Conservation (phyloP, 2,329 filamentous ascomycete species). For the Verticillium zaregamsianum region DNA sequence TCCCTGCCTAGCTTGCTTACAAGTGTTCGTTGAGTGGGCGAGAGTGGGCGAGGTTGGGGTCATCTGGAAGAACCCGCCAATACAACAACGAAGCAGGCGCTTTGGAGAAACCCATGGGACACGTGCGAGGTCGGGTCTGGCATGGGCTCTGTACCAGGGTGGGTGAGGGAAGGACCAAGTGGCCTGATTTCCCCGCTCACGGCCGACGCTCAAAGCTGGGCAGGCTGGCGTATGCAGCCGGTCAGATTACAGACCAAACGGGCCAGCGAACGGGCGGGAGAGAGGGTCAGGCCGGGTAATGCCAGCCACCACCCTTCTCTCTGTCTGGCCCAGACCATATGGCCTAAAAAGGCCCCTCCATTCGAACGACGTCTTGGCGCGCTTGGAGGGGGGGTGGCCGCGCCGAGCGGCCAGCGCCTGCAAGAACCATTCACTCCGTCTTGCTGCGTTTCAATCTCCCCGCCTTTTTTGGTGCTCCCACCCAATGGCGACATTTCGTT, state of each 20-base stretch:
- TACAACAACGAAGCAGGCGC: background rate
- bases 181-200: slow-evolving; percentile 12
- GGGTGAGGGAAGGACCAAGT: background rate
- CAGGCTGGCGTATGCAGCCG: background rate
- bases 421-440: slow-evolving; percentile 6
- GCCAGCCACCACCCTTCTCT: too few species aligned
- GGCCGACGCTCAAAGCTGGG: background rate
- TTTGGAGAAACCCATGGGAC: background rate
- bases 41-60: background rate
- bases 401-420: slow-evolving; percentile 10
- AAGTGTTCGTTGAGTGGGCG: background rate
- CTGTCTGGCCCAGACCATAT: too few species aligned
- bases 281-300: background rate
- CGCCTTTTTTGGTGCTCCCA: background rate
- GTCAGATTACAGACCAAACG: background rate
- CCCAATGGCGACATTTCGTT: slow-evolving; percentile 1
- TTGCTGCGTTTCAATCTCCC: slow-evolving; percentile 3
- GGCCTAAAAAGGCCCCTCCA: too few species aligned
- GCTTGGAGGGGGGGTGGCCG: slow-evolving; percentile 1
- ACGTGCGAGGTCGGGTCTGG: background rate
- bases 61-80: background rate
- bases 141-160: background rate
- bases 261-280: too few species aligned
- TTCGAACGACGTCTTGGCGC: background rate
- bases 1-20: background rate